phyloP scores from a whole-genome alignment of 139 green algal genomes.

The Tetraselmis chui region DNA sequence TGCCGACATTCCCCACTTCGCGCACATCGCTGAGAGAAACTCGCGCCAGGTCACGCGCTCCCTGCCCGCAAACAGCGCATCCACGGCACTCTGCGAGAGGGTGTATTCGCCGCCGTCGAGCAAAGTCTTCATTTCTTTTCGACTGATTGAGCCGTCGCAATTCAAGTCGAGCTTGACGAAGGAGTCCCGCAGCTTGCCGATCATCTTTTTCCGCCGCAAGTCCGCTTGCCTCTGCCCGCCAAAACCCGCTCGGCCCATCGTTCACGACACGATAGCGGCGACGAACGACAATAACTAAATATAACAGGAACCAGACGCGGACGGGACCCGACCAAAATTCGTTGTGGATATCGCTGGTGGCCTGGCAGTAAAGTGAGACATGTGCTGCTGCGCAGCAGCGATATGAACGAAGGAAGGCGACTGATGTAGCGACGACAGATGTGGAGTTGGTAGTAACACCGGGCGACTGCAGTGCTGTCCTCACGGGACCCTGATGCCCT shows the following conservation, averaged over 20 bases:
- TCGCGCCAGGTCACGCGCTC: not conserved
- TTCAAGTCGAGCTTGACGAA: not conserved
- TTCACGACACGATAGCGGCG: no score
- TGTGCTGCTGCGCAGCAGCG: no score
- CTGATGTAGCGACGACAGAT: no score
- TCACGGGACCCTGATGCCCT: no score
- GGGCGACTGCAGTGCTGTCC: no score
- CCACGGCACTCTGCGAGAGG: not conserved
- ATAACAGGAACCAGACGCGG: no score
- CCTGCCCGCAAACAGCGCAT: not conserved
- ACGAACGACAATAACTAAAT: no score
- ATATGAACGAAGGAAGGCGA: no score
- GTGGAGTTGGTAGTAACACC: no score
- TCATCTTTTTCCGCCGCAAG: not conserved
- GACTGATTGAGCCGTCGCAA: not conserved
- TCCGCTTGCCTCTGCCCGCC: not conserved
- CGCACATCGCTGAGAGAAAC: not conserved
- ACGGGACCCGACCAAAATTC: no score
- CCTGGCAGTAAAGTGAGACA: no score
- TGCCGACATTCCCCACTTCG: not conserved
- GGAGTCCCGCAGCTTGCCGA: not conserved
- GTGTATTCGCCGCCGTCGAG: not conserved
- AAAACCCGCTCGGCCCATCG: not conserved
- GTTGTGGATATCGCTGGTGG: no score
- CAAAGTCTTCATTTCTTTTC: not conserved